A percentile compares a stretch with the other conserved stretches of the same genome.
Conservation (phyloP, 1,284 basidiomycete genomes). For the Cutaneotrichosporon sp. region DNA sequence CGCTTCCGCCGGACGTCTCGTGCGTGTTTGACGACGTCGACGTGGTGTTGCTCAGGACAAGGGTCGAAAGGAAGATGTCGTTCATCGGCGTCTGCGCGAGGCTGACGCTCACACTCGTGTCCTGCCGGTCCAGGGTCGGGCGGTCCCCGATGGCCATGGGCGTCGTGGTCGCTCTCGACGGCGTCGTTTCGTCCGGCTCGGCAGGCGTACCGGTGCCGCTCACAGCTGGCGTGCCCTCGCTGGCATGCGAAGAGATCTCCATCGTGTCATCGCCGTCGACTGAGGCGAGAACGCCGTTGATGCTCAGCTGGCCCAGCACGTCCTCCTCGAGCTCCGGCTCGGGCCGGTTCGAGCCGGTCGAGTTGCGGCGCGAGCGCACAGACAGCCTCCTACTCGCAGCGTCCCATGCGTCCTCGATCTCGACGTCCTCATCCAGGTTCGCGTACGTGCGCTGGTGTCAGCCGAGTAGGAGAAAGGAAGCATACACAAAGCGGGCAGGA, state of each 20-base stretch:
- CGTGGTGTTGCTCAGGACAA: slow-evolving; percentile 11
- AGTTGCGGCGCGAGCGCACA: slow-evolving; percentile 43
- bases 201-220: slow-evolving; percentile 6
- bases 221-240: background rate
- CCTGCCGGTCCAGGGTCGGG: background rate
- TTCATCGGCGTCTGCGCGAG: slow-evolving; percentile 54
- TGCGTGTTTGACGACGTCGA: slow-evolving; percentile 2
- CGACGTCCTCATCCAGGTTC: slow-evolving; percentile 93
- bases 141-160: slow-evolving; percentile 13
- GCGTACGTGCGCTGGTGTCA: slow-evolving; percentile 68
- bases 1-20: background rate
- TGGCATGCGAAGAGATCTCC: background rate
- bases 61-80: slow-evolving; percentile 55
- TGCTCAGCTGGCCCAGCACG: slow-evolving; percentile 1
- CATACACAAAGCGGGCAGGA: slow-evolving; percentile 82
- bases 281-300: background rate
- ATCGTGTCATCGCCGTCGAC: slow-evolving; percentile 1
- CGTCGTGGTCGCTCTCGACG: slow-evolving; percentile 9
- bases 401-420: slow-evolving; percentile 61
- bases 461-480: slow-evolving; percentile 5
- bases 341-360: slow-evolving; percentile 42
- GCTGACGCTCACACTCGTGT: slow-evolving; percentile 4
- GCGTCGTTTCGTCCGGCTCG: slow-evolving; percentile 1
- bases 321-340: slow-evolving; percentile 11
- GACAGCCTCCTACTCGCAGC: slow-evolving; percentile 49